Percentiles rank a stretch among this genome's conserved stretches.
Evolutionary conservation across 179 eudicot genomes (phyloP).

Genomic region (Patellifolia procumbens): DNA sequence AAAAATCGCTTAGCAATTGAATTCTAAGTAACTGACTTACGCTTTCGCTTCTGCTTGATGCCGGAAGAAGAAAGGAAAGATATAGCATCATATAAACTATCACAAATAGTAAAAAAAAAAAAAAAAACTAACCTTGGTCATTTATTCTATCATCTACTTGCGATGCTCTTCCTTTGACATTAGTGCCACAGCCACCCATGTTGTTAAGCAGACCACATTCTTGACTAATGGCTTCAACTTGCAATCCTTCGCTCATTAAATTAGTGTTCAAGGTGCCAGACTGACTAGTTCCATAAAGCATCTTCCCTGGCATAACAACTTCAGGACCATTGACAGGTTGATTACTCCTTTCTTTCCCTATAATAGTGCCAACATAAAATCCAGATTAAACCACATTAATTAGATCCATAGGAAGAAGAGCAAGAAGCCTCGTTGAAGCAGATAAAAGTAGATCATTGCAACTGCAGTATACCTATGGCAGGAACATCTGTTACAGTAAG

Average conservation of each 20-base stretch:
- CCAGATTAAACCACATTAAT: background rate
- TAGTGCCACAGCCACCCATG: background rate
- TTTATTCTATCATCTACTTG: background rate
- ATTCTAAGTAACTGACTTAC: too few species aligned
- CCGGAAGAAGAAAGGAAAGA: too few species aligned
- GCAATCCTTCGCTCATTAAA: background rate
- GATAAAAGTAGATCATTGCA: background rate
- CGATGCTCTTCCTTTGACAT: background rate
- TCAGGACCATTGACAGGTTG: background rate
- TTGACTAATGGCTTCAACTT: background rate
- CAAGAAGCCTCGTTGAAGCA: background rate
- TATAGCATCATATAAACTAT: background rate
- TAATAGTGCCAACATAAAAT: background rate
- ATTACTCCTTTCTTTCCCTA: background rate
- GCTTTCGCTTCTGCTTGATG: too few species aligned
- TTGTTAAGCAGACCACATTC: background rate
- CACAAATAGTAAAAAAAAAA: background rate
- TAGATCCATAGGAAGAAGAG: background rate
- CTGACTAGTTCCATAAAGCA: background rate
- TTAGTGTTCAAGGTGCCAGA: background rate
- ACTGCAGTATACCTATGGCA: background rate
- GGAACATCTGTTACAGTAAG: background rate
- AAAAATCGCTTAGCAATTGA: too few species aligned
- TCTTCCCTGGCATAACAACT: background rate
- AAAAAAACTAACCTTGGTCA: conserved; percentile 11